Conservation (phyloP, 345 rosid species). For the Eucalyptus rudis region DNA sequence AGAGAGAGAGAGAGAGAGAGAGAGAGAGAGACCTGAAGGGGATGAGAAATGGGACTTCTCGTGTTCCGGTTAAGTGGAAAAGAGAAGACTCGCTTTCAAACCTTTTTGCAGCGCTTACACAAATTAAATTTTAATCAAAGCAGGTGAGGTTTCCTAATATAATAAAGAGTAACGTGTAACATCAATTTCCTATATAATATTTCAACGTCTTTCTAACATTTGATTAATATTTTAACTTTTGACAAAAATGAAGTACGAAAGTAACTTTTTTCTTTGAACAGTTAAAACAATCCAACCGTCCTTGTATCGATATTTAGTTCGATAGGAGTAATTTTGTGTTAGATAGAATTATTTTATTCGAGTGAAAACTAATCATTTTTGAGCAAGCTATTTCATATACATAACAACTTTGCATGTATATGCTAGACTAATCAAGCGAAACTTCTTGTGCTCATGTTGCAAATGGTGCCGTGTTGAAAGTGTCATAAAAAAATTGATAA, state of each 20-base stretch:
- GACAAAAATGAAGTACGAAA: background rate
- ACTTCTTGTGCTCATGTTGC: background rate
- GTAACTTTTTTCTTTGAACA: background rate
- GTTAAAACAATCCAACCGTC: background rate
- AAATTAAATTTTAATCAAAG: background rate
- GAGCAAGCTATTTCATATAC: background rate
- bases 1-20: background rate
- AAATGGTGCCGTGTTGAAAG: background rate
- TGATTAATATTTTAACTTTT: background rate
- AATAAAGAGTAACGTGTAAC: background rate
- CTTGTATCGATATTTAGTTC: background rate
- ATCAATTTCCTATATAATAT: background rate
- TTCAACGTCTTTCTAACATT: background rate
- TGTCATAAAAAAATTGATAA: background rate
- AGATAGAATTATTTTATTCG: background rate
- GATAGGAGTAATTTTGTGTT: fast-evolving
- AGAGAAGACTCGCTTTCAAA: background rate
- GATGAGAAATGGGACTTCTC: conserved; percentile 12
- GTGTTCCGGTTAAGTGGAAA: background rate
- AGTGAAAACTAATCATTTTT: background rate
- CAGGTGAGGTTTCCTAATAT: background rate
- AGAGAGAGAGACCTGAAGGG: background rate
- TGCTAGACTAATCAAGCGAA: background rate
- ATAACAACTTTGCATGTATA: background rate
- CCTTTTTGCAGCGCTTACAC: background rate